Percentiles rank a stretch among this genome's conserved stretches.
Evolutionary conservation across 163 green algal genomes (phyloP).

Genomic region (Volvox carteri): DNA sequence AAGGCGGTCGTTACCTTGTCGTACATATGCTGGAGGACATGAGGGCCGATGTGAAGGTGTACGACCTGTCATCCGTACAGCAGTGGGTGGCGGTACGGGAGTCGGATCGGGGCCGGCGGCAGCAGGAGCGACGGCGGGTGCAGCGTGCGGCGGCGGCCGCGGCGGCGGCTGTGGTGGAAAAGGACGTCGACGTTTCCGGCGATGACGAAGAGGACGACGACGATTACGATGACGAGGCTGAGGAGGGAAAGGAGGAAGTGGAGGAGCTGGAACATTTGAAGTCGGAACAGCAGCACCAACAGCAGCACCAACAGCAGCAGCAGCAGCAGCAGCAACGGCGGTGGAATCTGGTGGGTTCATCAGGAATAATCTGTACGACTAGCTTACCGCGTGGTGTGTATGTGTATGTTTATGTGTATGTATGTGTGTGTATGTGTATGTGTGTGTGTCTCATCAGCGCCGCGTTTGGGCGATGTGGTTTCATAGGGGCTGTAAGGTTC

Average conservation of each 20-base stretch:
- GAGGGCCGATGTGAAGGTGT: slow-evolving; percentile 37
- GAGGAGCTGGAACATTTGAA: neutral
- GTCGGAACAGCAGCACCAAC: neutral
- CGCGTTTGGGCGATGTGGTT: no score
- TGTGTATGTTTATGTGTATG: no score
- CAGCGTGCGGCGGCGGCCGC: no score
- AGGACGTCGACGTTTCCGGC: neutral
- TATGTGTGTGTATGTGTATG: no score
- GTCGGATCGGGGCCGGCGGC: neutral
- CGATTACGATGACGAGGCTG: neutral
- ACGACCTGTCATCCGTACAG: neutral
- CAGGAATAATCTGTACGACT: no score
- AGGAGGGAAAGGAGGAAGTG: neutral
- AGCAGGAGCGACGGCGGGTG: neutral
- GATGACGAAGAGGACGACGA: neutral
- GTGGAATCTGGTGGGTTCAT: no score
- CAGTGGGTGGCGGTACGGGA: neutral
- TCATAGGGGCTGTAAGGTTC: no score
- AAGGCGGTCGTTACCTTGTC: neutral
- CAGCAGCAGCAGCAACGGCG: neutral
- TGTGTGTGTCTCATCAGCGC: no score
- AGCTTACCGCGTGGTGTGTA: no score
- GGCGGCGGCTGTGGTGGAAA: no score
- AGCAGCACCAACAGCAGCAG: neutral
- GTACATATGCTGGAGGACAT: slow-evolving; percentile 41